Evolutionary conservation across 148 eudicot genomes (phyloP).

Genomic region (Silene latifolia): DNA sequence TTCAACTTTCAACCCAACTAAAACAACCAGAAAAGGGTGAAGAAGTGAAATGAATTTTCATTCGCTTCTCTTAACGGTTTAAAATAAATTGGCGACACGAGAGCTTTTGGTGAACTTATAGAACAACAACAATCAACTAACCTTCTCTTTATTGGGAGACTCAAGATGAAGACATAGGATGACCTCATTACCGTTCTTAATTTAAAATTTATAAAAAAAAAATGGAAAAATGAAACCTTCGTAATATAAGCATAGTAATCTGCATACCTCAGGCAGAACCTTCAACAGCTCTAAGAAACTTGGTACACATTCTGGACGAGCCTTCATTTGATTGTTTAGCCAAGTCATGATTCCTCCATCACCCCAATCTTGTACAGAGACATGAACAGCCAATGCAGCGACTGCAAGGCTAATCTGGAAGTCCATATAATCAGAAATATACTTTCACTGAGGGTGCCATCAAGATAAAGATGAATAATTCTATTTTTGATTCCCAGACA

Average conservation of each 20-base stretch:
- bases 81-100: no score
- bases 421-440: constrained; percentile 1
- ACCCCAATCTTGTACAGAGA: constrained; percentile 94
- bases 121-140: background rate
- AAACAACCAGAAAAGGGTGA: no score
- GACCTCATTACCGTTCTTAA: no score
- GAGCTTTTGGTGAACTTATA: background rate
- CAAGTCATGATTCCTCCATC: constrained; percentile 85
- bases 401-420: constrained; percentile 96
- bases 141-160: background rate
- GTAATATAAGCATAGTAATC: background rate
- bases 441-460: constrained; percentile 8
- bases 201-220: no score
- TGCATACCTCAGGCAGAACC: constrained; percentile 91
- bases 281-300: constrained; percentile 91
- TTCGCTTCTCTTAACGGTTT: no score
- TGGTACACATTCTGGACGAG: constrained; percentile 74
- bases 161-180: background rate
- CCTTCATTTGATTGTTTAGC: constrained; percentile 84
- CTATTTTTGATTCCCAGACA: background rate
- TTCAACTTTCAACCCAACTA: background rate
- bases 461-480: background rate
- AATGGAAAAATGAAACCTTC: no score
- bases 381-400: constrained; percentile 98
- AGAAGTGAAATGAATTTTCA: no score